phyloP scores from a whole-genome alignment of 2,329 filamentous ascomycete species.

The Westerdykella aurantiaca region DNA sequence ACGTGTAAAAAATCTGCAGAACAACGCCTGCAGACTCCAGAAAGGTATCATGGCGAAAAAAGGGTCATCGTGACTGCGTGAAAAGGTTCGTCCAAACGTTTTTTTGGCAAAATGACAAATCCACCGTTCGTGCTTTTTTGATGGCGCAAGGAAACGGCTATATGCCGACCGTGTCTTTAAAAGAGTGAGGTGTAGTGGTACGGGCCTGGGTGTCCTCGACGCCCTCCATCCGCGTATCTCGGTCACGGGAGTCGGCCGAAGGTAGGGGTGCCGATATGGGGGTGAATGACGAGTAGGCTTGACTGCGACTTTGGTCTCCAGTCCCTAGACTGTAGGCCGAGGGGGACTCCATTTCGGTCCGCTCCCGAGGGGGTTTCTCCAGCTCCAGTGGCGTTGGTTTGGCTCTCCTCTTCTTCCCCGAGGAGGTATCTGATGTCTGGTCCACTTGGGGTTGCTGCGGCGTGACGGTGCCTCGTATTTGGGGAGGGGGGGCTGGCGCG shows the following conservation, averaged over 20 bases:
- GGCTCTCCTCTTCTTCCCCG: slow-evolving; percentile 29
- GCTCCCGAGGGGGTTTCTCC: slow-evolving; percentile 22
- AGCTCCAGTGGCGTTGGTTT: slow-evolving; percentile 31
- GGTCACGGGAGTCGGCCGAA: slow-evolving; percentile 29
- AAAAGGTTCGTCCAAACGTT: slow-evolving; percentile 35
- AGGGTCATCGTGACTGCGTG: slow-evolving; percentile 36
- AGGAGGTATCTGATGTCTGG: slow-evolving; percentile 29
- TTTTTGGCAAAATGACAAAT: slow-evolving; percentile 33
- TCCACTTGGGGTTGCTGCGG: slow-evolving; percentile 20
- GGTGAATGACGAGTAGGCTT: slow-evolving; percentile 31
- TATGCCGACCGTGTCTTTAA: slow-evolving; percentile 42
- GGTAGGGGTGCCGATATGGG: slow-evolving; percentile 34
- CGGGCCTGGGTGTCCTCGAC: slow-evolving; percentile 35
- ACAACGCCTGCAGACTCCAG: slow-evolving; percentile 32
- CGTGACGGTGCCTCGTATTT: slow-evolving; percentile 6
- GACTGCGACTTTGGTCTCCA: slow-evolving; percentile 21
- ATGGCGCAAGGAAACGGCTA: slow-evolving; percentile 35
- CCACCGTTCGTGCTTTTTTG: slow-evolving; percentile 37
- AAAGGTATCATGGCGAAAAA: slow-evolving; percentile 28
- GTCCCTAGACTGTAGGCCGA: slow-evolving; percentile 20
- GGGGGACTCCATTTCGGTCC: slow-evolving; percentile 28
- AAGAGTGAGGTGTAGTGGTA: slow-evolving; percentile 39
- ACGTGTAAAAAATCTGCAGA: slow-evolving; percentile 24
- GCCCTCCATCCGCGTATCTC: slow-evolving; percentile 35
- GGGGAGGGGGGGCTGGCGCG: slow-evolving; percentile 21